These are phyloP conservation scores for Wickerhamiella infanticola DNA, from an alignment of 1,139 yeast genomes.

Conservation along the genomic window DNA sequence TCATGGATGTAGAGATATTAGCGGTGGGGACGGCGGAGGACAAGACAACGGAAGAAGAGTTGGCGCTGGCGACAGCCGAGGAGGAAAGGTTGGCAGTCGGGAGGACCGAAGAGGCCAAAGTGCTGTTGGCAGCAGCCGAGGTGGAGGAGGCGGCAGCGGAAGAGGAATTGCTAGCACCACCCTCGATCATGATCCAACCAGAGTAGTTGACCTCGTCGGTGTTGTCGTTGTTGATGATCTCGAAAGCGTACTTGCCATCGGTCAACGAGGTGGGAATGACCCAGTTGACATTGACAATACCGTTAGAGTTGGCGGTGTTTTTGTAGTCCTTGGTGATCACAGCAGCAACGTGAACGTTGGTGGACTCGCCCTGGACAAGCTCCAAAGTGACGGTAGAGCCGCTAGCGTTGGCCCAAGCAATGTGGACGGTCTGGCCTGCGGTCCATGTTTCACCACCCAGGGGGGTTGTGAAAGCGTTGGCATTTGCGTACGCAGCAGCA, in stretches of 20 bases:
- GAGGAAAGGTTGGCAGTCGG: conserved; percentile 6
- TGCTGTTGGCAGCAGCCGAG: conserved; percentile 11
- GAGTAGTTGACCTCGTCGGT: conserved; percentile 24
- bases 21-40: conserved; percentile 6
- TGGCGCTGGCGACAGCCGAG: conserved; percentile 5
- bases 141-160: conserved; percentile 13
- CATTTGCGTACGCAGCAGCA: conserved; percentile 10
- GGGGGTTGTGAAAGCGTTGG: conserved; percentile 23
- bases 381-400: conserved; percentile 22
- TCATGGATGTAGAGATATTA: conserved; percentile 6
- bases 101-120: conserved; percentile 10
- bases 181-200: conserved; percentile 20
- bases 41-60: conserved; percentile 4
- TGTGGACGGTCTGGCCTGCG: conserved; percentile 22
- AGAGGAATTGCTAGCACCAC: conserved; percentile 10
- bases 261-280: conserved; percentile 20
- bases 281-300: conserved; percentile 24
- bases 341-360: conserved; percentile 21
- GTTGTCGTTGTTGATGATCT: conserved; percentile 20
- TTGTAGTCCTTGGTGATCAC: conserved; percentile 22
- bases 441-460: conserved; percentile 17
- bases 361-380: conserved; percentile 22
- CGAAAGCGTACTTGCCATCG: conserved; percentile 24
- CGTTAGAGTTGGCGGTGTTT: conserved; percentile 18
- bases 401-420: conserved; percentile 23